phyloP scores from a whole-genome alignment of 208 protist species.

The Leishmania tarentolae region DNA sequence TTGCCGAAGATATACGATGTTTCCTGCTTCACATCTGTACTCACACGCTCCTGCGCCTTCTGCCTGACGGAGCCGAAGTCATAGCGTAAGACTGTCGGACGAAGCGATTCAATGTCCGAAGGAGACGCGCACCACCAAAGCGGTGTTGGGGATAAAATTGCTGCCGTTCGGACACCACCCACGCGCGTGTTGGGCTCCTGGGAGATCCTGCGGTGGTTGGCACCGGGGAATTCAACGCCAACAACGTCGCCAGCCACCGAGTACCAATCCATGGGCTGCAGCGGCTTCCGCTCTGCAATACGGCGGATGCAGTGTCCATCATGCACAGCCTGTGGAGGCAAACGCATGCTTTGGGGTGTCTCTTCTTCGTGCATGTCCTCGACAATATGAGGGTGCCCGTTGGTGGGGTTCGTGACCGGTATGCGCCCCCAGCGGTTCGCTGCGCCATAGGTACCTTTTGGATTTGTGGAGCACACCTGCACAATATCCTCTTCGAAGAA shows the following conservation, averaged over 20 bases:
- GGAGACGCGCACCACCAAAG: background rate
- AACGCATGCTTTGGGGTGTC: too few relatives aligned
- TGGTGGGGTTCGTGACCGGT: background rate
- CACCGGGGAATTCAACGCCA: too few relatives aligned
- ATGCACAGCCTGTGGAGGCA: background rate
- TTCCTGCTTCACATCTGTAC: constrained; percentile 9
- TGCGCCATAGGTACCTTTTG: background rate
- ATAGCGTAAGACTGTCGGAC: constrained; percentile 31
- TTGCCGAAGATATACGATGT: constrained; percentile 30
- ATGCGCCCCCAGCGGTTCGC: background rate
- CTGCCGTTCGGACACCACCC: background rate
- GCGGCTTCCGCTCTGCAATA: too few relatives aligned
- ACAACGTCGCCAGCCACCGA: background rate
- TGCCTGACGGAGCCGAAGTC: background rate
- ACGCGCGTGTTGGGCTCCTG: too few relatives aligned
- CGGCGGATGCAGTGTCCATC: background rate
- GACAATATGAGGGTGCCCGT: background rate
- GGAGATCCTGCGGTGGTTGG: too few relatives aligned
- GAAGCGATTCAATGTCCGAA: constrained; percentile 11
- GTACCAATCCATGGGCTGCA: constrained; percentile 3
- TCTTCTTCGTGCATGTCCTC: background rate
- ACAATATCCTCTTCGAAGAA: background rate
- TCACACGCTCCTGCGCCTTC: constrained; percentile 13
- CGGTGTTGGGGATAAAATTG: background rate
- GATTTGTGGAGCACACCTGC: too few relatives aligned